Base-by-base conservation (phyloP, 148 eudicot species). In the Rhododendron henanense region DNA sequence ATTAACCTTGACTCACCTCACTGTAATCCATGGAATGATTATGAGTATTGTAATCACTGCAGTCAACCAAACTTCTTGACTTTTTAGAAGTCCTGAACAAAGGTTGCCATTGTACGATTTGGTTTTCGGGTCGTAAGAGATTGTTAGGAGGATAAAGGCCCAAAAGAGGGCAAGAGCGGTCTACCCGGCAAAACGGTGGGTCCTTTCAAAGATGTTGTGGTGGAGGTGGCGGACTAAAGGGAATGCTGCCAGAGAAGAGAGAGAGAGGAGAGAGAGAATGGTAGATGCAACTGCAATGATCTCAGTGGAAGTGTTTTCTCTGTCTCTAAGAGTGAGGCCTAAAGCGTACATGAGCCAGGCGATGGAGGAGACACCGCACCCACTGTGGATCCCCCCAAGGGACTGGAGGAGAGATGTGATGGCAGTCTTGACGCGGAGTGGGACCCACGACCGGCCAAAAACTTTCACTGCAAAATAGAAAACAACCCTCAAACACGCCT, bases 161-260 rank as follows among this genome's bases (percentile, higher is more conserved):
- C 88, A 87, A 1, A 87, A 1, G 28, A 87, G 78, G 6, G 69
- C 79, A 3, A 83, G 78, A 67, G 86, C 74, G 1, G 79, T 53
- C 88, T 86, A 87, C 1, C 88, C 83, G 10, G 86, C 83, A 9
- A 87, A 84, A 1, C 86, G 85, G 28, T 87, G 88, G n/a, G 65
- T 84, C 39, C 86, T n/a, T 23, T 87, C 86, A 13, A 87, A 87
- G n/a, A 84, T 44, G 35, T 84, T 84, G 75, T 87, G 88, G 71
- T 87, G 88, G 41, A 87, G 78, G 71, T 87, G 88, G 3, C 88
- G 88, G 37, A 87, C 77, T 6, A 78, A 35, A 25, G 88, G 86
- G 55, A 87, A 78, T 2, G 88, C 83, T 10, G 84, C 88, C 44
- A 87, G 18, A 15, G 86, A 63, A 0, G 84, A 59, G 25, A 87